Evolutionary conservation across 371 early-diverging fungal species (phyloP).

Genomic region (Mucor circinelloides): DNA sequence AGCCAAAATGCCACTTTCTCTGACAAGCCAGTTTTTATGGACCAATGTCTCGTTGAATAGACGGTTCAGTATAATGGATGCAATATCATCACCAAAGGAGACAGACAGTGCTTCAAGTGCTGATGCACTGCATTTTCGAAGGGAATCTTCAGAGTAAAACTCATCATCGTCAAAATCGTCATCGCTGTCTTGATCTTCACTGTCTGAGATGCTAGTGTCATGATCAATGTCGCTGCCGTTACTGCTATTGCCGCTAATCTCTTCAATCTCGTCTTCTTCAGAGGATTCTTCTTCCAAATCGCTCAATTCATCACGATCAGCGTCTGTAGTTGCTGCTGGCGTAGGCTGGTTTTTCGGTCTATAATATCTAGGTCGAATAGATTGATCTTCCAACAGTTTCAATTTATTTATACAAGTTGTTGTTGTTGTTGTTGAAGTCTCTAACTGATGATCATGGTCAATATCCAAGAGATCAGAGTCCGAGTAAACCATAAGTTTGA

Average conservation of each 20-base stretch:
- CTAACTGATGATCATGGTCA: slow-evolving; percentile 10
- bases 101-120: slow-evolving; percentile 84
- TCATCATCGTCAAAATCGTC: slow-evolving; percentile 79
- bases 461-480: slow-evolving; percentile 76
- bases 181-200: slow-evolving; percentile 30
- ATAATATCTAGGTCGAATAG: slow-evolving; percentile 89
- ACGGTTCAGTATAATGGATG: slow-evolving; percentile 68
- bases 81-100: slow-evolving; percentile 71
- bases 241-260: background rate
- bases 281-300: slow-evolving; percentile 10
- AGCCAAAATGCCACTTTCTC: slow-evolving; percentile 91
- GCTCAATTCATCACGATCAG: background rate
- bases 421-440: background rate
- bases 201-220: background rate
- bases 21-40: slow-evolving; percentile 76
- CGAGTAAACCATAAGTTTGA: slow-evolving; percentile 87
- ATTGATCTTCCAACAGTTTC: slow-evolving; percentile 60
- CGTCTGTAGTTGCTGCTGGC: background rate
- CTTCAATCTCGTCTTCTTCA: slow-evolving; percentile 9
- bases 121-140: slow-evolving; percentile 92
- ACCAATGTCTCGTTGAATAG: slow-evolving; percentile 68
- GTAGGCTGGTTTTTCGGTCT: slow-evolving; percentile 53
- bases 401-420: slow-evolving; percentile 44
- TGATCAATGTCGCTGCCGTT: slow-evolving; percentile 14
- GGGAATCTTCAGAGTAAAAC: slow-evolving; percentile 81